Percentiles rank a stretch among this genome's conserved stretches.
phyloP scores from a whole-genome alignment of 495 filamentous ascomycete genomes.

The Emericellopsis terricola region DNA sequence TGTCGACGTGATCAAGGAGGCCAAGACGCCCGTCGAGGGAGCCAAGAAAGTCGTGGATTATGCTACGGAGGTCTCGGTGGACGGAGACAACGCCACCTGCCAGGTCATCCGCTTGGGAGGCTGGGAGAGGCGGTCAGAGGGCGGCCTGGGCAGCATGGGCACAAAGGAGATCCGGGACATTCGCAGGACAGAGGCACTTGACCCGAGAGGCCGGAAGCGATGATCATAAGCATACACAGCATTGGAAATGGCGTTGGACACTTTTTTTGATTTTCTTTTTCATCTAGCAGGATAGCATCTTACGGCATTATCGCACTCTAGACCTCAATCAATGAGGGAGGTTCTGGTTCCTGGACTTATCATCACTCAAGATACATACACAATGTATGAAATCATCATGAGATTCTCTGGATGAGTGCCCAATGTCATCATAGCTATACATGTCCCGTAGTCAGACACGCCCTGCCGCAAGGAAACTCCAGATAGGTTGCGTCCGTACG shows the following conservation, averaged over 20 bases:
- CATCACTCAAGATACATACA: too few species aligned
- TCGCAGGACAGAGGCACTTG: conserved; percentile 63
- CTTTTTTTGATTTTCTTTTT: too few species aligned
- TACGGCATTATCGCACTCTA: too few species aligned
- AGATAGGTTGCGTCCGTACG: too few species aligned
- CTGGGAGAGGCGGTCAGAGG: conserved; percentile 83
- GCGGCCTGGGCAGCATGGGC: conserved; percentile 72
- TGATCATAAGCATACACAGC: conserved; percentile 2
- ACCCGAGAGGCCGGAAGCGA: conserved; percentile 52
- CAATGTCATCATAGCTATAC: too few species aligned
- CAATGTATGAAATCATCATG: too few species aligned
- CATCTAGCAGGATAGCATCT: too few species aligned
- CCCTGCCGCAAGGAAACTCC: too few species aligned
- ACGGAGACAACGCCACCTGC: conserved; percentile 92
- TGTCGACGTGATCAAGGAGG: conserved; percentile 88
- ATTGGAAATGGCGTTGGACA: neutral
- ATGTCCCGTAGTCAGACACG: too few species aligned
- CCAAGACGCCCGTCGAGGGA: conserved; percentile 72
- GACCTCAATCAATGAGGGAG: too few species aligned
- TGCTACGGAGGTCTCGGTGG: conserved; percentile 63
- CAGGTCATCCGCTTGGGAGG: conserved; percentile 80
- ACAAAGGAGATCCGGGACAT: conserved; percentile 82
- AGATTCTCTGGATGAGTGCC: too few species aligned
- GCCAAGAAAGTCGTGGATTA: conserved; percentile 63
- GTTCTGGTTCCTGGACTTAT: too few species aligned